Evolutionary conservation across 177 flowering plant species (phyloP).

Genomic region (Vitis hybrid): DNA sequence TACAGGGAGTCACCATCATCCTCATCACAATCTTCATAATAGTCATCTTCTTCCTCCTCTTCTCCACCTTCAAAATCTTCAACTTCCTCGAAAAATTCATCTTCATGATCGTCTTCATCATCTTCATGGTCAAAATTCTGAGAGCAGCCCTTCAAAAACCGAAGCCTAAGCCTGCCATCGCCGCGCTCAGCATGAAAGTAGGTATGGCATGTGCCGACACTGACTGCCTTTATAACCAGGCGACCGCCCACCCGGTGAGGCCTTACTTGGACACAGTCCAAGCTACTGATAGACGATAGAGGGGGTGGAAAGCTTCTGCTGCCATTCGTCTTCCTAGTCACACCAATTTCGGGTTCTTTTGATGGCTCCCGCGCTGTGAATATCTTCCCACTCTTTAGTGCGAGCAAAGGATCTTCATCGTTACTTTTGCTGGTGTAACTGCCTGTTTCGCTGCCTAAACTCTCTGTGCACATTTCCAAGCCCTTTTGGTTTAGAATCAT

Average conservation of each 20-base stretch:
- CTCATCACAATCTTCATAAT: not conserved
- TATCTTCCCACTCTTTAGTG: constrained; percentile 6
- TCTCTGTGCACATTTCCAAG: constrained; percentile 80
- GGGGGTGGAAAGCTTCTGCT: constrained; percentile 52
- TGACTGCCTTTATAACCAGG: constrained; percentile 47
- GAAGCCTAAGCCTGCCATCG: constrained; percentile 55
- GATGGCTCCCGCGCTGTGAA: constrained; percentile 5
- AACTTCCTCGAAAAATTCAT: not conserved
- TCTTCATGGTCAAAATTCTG: not conserved
- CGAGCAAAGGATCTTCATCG: constrained; percentile 24
- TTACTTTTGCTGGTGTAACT: constrained; percentile 27
- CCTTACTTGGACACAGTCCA: constrained; percentile 33
- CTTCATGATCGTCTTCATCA: constrained; percentile 3
- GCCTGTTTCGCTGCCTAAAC: constrained; percentile 73
- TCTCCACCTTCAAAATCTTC: not conserved
- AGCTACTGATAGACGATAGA: constrained; percentile 36
- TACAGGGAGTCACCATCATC: no score
- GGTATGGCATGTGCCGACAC: constrained; percentile 15
- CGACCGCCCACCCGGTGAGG: constrained; percentile 64
- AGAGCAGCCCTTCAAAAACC: constrained; percentile 10
- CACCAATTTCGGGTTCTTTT: not conserved
- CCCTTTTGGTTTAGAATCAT: constrained; percentile 44
- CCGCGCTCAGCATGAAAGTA: constrained; percentile 53
- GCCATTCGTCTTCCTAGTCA: constrained; percentile 12
- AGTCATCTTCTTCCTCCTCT: constrained; percentile 6